Evolutionary conservation across 176 grass and related monocot species (phyloP).

Genomic region (Thinopyrum elongatum): DNA sequence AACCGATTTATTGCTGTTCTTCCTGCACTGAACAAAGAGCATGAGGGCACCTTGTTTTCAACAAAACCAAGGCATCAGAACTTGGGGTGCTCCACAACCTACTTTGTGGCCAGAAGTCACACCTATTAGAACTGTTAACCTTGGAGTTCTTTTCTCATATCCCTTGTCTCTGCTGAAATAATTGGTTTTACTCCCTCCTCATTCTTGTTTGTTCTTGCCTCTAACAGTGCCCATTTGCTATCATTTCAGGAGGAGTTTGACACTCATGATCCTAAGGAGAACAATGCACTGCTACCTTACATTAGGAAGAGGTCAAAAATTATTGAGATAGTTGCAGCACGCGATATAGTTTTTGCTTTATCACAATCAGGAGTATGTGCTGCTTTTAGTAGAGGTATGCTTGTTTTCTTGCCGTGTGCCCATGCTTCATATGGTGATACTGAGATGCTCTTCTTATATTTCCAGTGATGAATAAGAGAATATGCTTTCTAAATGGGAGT

Average conservation of each 20-base stretch:
- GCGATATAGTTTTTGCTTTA: constrained; percentile 84
- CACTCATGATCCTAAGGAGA: constrained; percentile 85
- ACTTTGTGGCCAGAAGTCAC: background rate
- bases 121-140: background rate
- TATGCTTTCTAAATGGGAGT: constrained; percentile 88
- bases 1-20: background rate
- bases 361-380: constrained; percentile 86
- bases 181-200: background rate
- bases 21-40: background rate
- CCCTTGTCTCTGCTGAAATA: background rate
- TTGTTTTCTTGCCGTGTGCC: constrained; percentile 11
- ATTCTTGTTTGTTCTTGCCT: background rate
- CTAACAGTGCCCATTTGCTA: constrained; percentile 23
- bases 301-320: constrained; percentile 95
- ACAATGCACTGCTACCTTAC: constrained; percentile 54
- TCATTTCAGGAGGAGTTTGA: constrained; percentile 84
- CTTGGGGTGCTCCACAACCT: background rate
- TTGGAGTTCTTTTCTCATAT: background rate
- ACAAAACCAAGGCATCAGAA: background rate
- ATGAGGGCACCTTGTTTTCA: background rate
- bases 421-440: constrained; percentile 12
- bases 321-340: constrained; percentile 86
- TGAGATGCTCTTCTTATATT: constrained; percentile 33
- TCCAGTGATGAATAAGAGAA: constrained; percentile 76
- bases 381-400: constrained; percentile 89